Percentiles rank a stretch among this genome's conserved stretches.
phyloP scores from a whole-genome alignment of 2,329 filamentous ascomycete genomes.

The Colletotrichum simmondsii region DNA sequence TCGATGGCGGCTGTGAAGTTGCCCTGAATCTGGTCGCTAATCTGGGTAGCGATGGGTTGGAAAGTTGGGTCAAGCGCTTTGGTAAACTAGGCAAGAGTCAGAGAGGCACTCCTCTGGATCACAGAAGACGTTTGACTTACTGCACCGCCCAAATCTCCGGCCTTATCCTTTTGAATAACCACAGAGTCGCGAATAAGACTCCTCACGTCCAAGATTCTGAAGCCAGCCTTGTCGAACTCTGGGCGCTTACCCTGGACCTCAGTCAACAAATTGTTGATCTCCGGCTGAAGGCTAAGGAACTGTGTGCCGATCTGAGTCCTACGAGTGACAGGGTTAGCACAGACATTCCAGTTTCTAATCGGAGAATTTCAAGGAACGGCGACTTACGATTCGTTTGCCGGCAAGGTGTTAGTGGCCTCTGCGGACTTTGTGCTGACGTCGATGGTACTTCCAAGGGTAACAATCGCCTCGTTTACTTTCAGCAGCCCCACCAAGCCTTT shows the following conservation, averaged over 20 bases:
- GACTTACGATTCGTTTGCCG: constrained; percentile 20
- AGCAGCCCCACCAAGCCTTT: constrained; percentile 21
- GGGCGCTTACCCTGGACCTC: constrained; percentile 8
- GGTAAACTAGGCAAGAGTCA: constrained; percentile 1
- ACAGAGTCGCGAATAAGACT: constrained; percentile 27
- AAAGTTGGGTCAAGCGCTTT: constrained; percentile 9
- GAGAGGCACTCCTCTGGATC: neutral
- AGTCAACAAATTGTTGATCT: constrained; percentile 15
- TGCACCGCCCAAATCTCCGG: constrained; percentile 6
- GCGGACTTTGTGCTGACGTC: constrained; percentile 5
- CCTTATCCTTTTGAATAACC: constrained; percentile 19
- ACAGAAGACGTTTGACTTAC: neutral
- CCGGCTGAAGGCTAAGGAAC: constrained; percentile 18
- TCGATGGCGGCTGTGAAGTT: constrained; percentile 14
- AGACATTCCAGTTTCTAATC: neutral
- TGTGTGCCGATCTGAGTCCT: constrained; percentile 1
- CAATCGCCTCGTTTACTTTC: constrained; percentile 28
- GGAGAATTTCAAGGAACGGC: neutral
- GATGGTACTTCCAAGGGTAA: constrained; percentile 7
- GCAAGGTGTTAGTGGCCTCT: constrained; percentile 2
- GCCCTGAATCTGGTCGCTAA: constrained; percentile 8
- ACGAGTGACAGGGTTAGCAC: neutral
- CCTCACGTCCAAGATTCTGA: constrained; percentile 24
- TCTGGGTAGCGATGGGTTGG: neutral
- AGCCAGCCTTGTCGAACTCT: constrained; percentile 32